Percentiles rank a stretch among this genome's conserved stretches.
These are phyloP conservation scores for Globisporangium irregulare DNA, from an alignment of 352 stramenopile species.

Conservation along the genomic window DNA sequence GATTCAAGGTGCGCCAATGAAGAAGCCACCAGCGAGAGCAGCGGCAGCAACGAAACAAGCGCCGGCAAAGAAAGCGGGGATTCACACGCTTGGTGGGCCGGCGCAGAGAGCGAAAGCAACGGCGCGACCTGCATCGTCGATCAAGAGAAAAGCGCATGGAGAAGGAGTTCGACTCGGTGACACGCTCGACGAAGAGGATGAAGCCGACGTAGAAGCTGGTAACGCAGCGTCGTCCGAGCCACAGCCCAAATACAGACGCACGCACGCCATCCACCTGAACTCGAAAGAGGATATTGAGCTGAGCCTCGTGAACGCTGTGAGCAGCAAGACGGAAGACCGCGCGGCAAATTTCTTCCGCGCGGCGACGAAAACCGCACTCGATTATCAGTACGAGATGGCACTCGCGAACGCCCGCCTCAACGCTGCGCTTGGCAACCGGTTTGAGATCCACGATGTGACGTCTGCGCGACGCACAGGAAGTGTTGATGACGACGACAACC, in stretches of 20 bases:
- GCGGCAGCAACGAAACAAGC: conserved; percentile 8
- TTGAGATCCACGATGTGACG: conserved; percentile 47
- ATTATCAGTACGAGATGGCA: conserved; percentile 77
- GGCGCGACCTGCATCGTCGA: conserved; percentile 16
- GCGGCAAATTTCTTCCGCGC: conserved; percentile 78
- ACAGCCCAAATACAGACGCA: conserved; percentile 51
- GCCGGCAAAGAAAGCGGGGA: conserved; percentile 21
- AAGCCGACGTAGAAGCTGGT: background rate
- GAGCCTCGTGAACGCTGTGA: conserved; percentile 64
- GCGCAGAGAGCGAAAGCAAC: background rate
- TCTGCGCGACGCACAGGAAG: conserved; percentile 23
- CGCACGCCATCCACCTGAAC: conserved; percentile 50
- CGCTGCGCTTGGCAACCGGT: conserved; percentile 55
- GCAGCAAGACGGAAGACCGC: conserved; percentile 43
- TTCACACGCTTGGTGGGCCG: conserved; percentile 49
- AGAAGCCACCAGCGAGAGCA: conserved; percentile 12
- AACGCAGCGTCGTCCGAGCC: conserved; percentile 1
- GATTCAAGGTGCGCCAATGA: conserved; percentile 15
- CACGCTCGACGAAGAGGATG: conserved; percentile 35
- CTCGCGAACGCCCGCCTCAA: conserved; percentile 73
- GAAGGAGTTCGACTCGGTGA: conserved; percentile 52
- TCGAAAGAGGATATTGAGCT: conserved; percentile 80
- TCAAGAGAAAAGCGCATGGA: conserved; percentile 46
- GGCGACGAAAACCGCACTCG: conserved; percentile 69
- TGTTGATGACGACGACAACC: background rate